Evolutionary conservation across 129 eudicot genomes (phyloP).

Genomic region (Daucus carota): DH1_v3.0 NC_030382.2:46314001-46314500

Average conservation of each 20-base stretch:
- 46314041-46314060: neutral
- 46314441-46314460: neutral
- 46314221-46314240: neutral
- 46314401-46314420: neutral
- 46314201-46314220: neutral
- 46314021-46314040: neutral
- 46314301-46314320: neutral
- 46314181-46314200: neutral
- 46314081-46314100: slow-evolving; percentile 91
- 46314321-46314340: neutral
- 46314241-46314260: neutral
- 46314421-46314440: neutral
- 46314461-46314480: neutral
- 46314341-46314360: neutral
- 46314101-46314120: slow-evolving; percentile 95
- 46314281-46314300: neutral
- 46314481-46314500: neutral
- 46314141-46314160: slow-evolving; percentile 69
- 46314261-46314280: neutral
- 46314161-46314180: slow-evolving; percentile 80
- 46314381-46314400: neutral
- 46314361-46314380: neutral
- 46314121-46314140: slow-evolving; percentile 75
- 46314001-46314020: neutral
- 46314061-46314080: slow-evolving; percentile 16